Conservation (phyloP, 345 rosid genomes). For the Sisymbrium irio region DNA sequence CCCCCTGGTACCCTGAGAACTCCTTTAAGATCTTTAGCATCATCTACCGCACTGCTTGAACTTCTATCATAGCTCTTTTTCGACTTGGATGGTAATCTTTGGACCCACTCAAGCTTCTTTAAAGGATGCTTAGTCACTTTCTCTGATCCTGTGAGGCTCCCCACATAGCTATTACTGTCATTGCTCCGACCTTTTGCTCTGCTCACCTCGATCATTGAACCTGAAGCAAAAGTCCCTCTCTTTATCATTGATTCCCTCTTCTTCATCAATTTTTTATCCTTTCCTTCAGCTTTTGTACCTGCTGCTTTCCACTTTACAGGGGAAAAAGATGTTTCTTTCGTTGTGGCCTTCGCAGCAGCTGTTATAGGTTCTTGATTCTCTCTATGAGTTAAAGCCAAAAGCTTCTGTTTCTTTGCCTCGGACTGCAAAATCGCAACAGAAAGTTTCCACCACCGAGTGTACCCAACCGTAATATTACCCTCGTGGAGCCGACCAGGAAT, state of each 20-base stretch:
- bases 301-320: conserved; percentile 1
- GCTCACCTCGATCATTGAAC: background rate
- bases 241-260: background rate
- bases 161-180: background rate
- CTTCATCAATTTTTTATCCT: conserved; percentile 6
- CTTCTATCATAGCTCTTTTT: conserved; percentile 9
- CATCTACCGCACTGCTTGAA: background rate
- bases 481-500: conserved; percentile 31
- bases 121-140: background rate
- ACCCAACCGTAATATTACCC: conserved; percentile 32
- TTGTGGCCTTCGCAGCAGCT: background rate
- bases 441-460: conserved; percentile 36
- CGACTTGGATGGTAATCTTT: background rate
- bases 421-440: conserved; percentile 18
- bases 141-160: conserved; percentile 13
- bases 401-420: conserved; percentile 19
- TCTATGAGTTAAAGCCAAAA: background rate
- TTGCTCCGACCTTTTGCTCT: background rate
- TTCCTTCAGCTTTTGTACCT: background rate
- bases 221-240: background rate
- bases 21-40: conserved; percentile 25
- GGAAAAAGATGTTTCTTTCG: background rate
- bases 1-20: conserved; percentile 23
- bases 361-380: background rate
- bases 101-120: conserved; percentile 24